Base-by-base conservation (phyloP, 495 filamentous ascomycete species). In the Annulohypoxylon maeteangense region DNA sequence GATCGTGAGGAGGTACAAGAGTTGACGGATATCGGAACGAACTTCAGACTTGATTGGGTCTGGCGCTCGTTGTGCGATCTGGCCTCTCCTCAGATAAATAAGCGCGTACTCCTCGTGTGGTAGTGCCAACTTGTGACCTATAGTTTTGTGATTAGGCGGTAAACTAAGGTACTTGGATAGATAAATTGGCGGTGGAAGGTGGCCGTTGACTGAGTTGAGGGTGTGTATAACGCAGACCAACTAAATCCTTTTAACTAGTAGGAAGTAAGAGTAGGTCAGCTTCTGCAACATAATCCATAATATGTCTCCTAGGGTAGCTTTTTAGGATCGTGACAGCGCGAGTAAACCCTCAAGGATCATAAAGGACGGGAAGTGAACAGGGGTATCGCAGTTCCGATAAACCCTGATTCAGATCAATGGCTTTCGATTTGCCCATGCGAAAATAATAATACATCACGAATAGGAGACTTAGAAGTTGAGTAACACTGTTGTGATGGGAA, bases 341-440 rank as follows among this genome's bases (percentile, higher is more conserved):
- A 65, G 56, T 45, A 50, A 73, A 73, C 50, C 70, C 65, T 69
- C 65, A 69, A 56, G 70, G 70, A 47, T 69, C 11, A 29, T 36
- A 14, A 62, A 66, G 50, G 56, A 62, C 70, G 65, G 70, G 62
- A 73, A 62, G 50, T 40, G 22, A 58, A 32, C 70, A 73, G 61
- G 70, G 70, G 32, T 69, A 66, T 50, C 55, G 62, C 47, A 62
- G 70, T 58, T 58, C 61, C 57, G 62, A 69, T 62, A 51, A 65
- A 73, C 70, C 70, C 32, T 69, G 65, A 69, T 64, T 73, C 65
- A 73, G 63, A 65, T 73, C 65, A 53, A 69, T 58, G 62, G 62
- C 56, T 66, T 44, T 36, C n/a, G n/a, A 65, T 23, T 50, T 34
- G 34, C 27, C 62, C 56, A 65, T 48, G 42, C 18, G 40, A 56